A percentile compares a stretch with the other conserved stretches of the same genome.
phyloP scores from a whole-genome alignment of 2,329 filamentous ascomycete genomes.

The Aspergillus glaucus region DNA sequence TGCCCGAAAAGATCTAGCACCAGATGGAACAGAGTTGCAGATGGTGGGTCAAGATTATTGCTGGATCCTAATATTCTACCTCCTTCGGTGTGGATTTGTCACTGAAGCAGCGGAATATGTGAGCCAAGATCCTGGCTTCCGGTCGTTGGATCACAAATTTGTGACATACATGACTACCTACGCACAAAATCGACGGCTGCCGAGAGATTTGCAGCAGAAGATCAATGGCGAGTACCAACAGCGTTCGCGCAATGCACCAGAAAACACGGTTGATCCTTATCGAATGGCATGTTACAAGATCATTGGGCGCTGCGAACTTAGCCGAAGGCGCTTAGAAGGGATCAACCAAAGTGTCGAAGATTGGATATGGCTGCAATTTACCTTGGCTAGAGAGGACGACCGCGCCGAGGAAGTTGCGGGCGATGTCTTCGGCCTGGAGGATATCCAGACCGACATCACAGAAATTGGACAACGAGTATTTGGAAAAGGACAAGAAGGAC shows the following conservation, averaged over 20 bases:
- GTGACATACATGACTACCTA: slow-evolving; percentile 81
- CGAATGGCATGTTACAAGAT: slow-evolving; percentile 98
- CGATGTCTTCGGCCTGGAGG: slow-evolving; percentile 57
- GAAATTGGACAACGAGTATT: slow-evolving; percentile 93
- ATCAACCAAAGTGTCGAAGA: slow-evolving; percentile 58
- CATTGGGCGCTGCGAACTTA: slow-evolving; percentile 68
- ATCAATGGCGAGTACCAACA: slow-evolving; percentile 88
- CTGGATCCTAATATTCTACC: slow-evolving; percentile 91
- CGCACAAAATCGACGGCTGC: slow-evolving; percentile 70
- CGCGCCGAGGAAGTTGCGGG: slow-evolving; percentile 56
- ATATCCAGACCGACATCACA: slow-evolving; percentile 70
- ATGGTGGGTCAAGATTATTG: slow-evolving; percentile 75
- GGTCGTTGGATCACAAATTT: slow-evolving; percentile 86
- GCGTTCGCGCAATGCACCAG: slow-evolving; percentile 73
- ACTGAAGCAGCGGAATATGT: slow-evolving; percentile 83
- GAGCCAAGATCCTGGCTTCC: slow-evolving; percentile 71
- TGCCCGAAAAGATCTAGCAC: slow-evolving; percentile 73
- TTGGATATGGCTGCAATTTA: slow-evolving; percentile 63
- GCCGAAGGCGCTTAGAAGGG: slow-evolving; percentile 50
- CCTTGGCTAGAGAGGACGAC: slow-evolving; percentile 55
- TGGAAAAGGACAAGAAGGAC: slow-evolving; percentile 70
- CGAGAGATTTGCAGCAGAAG: slow-evolving; percentile 72
- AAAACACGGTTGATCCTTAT: slow-evolving; percentile 87
- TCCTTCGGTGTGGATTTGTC: slow-evolving; percentile 77
- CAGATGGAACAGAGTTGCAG: slow-evolving; percentile 74